Conservation (phyloP, 257 asterid species). For the Gynochthodes officinalis region DNA sequence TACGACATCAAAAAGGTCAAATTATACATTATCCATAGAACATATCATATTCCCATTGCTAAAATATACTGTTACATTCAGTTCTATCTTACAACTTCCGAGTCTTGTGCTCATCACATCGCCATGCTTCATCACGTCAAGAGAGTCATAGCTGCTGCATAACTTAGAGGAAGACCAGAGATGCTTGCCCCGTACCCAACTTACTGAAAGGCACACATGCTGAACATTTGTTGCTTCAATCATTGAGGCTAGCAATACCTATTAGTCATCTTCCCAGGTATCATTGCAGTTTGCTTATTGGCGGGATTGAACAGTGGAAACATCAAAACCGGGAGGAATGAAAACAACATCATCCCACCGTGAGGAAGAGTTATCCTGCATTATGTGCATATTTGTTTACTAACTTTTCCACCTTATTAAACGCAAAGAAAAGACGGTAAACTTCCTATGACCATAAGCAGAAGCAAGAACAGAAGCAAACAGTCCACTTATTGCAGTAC, state of each 20-base stretch:
- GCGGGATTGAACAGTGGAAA: constrained; percentile 45
- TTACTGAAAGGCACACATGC: not conserved
- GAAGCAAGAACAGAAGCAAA: not conserved
- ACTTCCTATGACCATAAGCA: not conserved
- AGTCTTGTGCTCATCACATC: not conserved
- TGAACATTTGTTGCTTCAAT: not conserved
- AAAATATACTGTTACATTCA: not conserved
- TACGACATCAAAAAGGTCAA: too few species aligned
- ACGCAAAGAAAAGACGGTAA: not conserved
- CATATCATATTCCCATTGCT: not conserved
- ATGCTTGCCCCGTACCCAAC: too few species aligned
- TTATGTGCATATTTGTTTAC: not conserved
- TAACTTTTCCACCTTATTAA: not conserved
- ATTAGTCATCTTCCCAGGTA: not conserved
- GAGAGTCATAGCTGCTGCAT: not conserved
- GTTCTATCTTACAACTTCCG: not conserved
- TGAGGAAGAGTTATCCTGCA: constrained; percentile 65
- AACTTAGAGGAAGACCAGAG: not conserved
- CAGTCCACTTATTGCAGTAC: not conserved
- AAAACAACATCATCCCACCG: constrained; percentile 82
- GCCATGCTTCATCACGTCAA: not conserved
- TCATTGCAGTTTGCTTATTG: constrained; percentile 3
- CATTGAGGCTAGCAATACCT: not conserved
- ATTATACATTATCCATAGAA: too few species aligned
- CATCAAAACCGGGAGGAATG: constrained; percentile 89